Evolutionary conservation across 805 yeast genomes (phyloP).

Genomic region (Saccharomycopsis javanensis): DNA sequence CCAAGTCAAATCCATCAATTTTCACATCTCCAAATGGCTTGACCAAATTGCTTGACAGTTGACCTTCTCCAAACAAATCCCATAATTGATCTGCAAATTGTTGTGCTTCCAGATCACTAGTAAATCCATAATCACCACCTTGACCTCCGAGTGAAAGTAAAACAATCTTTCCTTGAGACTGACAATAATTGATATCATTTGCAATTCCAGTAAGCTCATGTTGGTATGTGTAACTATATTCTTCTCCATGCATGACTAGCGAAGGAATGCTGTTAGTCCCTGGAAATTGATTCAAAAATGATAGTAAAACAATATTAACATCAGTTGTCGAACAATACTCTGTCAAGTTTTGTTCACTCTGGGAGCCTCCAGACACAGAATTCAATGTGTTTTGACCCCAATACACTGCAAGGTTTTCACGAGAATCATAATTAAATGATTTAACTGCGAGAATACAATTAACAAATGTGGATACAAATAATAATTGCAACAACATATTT

Average conservation of each 20-base stretch:
- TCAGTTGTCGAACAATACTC: conserved; percentile 57
- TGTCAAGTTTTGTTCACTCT: conserved; percentile 33
- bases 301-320: conserved; percentile 62
- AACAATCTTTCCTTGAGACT: conserved; percentile 44
- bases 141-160: conserved; percentile 61
- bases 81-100: conserved; percentile 45
- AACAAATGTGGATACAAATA: background rate
- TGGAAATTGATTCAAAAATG: conserved; percentile 63
- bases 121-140: conserved; percentile 44
- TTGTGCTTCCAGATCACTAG: conserved; percentile 39
- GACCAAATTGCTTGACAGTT: conserved; percentile 15
- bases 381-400: conserved; percentile 86
- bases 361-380: conserved; percentile 30
- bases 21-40: conserved; percentile 40
- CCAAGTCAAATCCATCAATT: conserved; percentile 88
- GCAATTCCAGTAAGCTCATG: conserved; percentile 31
- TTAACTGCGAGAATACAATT: conserved; percentile 2
- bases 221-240: conserved; percentile 7
- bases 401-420: conserved; percentile 61
- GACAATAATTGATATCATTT: conserved; percentile 51
- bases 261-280: conserved; percentile 27
- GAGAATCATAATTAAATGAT: conserved; percentile 31
- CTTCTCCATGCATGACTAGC: conserved; percentile 35
- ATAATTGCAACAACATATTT: background rate
- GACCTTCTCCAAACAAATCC: conserved; percentile 42